Evolutionary conservation across 2,329 filamentous ascomycete species (phyloP), one percentile per base, ranked within the genome.

Genomic region (Aspergillus puulaauensis): DNA sequence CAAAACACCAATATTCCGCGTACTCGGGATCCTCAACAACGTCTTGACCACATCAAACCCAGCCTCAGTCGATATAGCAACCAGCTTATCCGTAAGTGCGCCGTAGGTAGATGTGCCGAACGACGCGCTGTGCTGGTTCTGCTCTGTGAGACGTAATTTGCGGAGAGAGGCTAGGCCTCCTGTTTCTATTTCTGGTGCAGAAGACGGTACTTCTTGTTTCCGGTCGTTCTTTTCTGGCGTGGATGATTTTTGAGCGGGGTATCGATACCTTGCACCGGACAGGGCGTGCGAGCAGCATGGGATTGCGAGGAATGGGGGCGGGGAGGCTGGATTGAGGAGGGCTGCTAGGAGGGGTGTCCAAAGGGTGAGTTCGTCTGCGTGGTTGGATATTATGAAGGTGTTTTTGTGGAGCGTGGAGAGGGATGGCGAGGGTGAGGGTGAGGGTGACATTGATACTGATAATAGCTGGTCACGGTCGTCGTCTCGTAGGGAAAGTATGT

Each of bases 321-420:
- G 77, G 0, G 89, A 92, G 15, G 57, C 54, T 0, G 72, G 73
- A 53, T 63, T 68, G 2, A 77, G 70, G 2, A 91, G 78, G 6
- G 86, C 84, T 1, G 91, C 93, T 41, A 99, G 84, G 17, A 98
- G 83, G 0, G 95, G 95, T 0, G 95, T 98, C 95, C 95, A 99
- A 0, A 91, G 86, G 0, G 95, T 99, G 14, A 99, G 83, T 76
- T 99, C 93, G 71, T 99, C 95, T 11, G 93, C 93, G 73, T 99
- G 95, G 70, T 99, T 99, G 49, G 92, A 96, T 62, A 99, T 89
- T 67, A 99, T 91, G 74, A 99, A 99, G 0, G 91, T 96, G 27
- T 86, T 86, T 15, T 74, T 71, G 0, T 85, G 81, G 68, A 98
- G 96, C 9, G 80, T 68, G 37, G 93, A 96, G 9, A 80, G 69